Conservation (phyloP, 805 yeast genomes). For the Spathaspora passalidarum region DNA sequence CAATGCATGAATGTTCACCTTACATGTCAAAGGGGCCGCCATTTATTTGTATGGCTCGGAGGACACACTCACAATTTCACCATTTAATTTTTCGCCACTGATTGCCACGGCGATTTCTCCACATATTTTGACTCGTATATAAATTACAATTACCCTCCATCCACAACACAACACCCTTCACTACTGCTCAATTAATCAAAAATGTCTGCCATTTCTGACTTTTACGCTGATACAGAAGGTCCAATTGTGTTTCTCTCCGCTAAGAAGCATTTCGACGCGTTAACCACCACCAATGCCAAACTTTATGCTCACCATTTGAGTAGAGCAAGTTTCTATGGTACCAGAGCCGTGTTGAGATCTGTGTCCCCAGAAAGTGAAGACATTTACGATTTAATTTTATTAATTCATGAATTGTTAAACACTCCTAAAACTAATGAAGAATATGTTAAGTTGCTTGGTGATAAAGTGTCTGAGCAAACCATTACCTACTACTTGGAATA, state of each 20-base stretch:
- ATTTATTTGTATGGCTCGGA: no score
- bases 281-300: slow-evolving; percentile 56
- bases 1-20: no score
- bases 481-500: slow-evolving; percentile 59
- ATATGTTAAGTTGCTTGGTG: slow-evolving; percentile 34
- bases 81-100: no score
- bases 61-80: no score
- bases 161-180: background rate
- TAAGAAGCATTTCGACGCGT: slow-evolving; percentile 61
- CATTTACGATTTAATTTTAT: slow-evolving; percentile 67
- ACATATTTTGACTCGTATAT: background rate
- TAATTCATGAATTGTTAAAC: slow-evolving; percentile 49
- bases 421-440: slow-evolving; percentile 40
- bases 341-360: slow-evolving; percentile 74
- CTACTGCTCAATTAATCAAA: background rate
- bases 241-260: slow-evolving; percentile 54
- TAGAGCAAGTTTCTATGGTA: slow-evolving; percentile 80
- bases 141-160: no score
- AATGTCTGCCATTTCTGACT: slow-evolving; percentile 16
- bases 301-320: slow-evolving; percentile 79
- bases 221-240: slow-evolving; percentile 39
- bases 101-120: background rate
- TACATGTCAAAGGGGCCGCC: no score
- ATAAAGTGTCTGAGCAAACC: slow-evolving; percentile 29
- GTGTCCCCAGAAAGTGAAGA: slow-evolving; percentile 79